Evolutionary conservation across 208 protist species (phyloP), one percentile per base, ranked within the genome.

Genomic region (Porcisia deanei): DNA sequence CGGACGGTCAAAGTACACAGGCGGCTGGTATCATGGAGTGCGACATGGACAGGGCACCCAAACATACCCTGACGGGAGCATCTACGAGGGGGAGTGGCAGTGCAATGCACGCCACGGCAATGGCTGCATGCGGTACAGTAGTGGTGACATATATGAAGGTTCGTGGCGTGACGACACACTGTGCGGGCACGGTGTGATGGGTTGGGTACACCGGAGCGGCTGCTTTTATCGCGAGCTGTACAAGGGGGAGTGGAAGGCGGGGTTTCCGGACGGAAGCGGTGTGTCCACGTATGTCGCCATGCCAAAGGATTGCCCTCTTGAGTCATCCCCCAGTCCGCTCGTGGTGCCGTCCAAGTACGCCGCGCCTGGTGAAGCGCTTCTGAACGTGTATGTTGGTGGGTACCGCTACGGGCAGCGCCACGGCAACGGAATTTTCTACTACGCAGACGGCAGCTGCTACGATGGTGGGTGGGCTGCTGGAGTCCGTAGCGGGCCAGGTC

Each of bases 401-500:
- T 93, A 87, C 71, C 67, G 47, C 43, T 22, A 84, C 2, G 94
- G 94, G 1, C 74, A 80, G 66, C 84, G 94, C 20, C 76, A 98
- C 65, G 94, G 96, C 5, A 65, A 60, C 37, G 94, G 93, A 39
- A 73, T 76, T 18, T 98, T 95, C 76, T 93, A 88, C 80, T 98
- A 96, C 82, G 91, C 91, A 2, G 91, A 97, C 78, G 94, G 96
- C 57, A 91, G 89, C 77, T 85, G 73, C 57, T 98, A 97, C 71
- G 84, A 95, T 37, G 96, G 96, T 0, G 77, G 84, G 69, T 98
- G 96, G 91, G 39, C 65, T n/a, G 68, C 74, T 39, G 90, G 85
- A 41, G 77, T 83, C 55, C 92, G 94, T 68, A 58, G 82, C 47
- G 92, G 94, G 18, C 34, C 74, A 6, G 92, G 94, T 34, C 75